phyloP scores from a whole-genome alignment of 768 basidiomycete genomes.

The Lactarius hatsudake region DNA sequence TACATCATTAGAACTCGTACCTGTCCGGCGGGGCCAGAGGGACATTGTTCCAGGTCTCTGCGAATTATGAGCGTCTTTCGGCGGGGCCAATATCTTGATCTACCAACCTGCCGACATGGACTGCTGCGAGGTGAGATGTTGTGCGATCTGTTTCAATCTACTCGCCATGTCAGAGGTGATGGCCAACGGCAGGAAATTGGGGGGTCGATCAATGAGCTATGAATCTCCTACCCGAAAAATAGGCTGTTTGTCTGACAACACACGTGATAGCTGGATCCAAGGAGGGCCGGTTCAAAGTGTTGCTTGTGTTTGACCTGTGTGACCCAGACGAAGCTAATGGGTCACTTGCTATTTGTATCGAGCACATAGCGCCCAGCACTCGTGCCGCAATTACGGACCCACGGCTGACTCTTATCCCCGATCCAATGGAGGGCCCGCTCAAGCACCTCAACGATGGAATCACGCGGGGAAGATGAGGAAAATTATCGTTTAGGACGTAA shows the following conservation, averaged over 20 bases:
- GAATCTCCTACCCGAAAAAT: neutral
- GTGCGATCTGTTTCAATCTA: constrained; percentile 59
- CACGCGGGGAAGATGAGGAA: constrained; percentile 3
- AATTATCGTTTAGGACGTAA: neutral
- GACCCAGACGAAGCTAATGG: neutral
- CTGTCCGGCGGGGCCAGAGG: constrained; percentile 85
- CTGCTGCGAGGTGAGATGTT: constrained; percentile 43
- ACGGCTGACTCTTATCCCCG: neutral
- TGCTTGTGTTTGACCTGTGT: neutral
- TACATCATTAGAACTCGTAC: constrained; percentile 39
- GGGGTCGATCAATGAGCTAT: neutral
- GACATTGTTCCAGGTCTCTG: constrained; percentile 74
- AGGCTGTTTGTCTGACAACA: neutral
- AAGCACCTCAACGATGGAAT: neutral
- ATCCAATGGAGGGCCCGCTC: neutral
- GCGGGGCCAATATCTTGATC: constrained; percentile 4
- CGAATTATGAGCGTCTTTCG: constrained; percentile 7
- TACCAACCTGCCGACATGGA: constrained; percentile 46
- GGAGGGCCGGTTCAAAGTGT: neutral
- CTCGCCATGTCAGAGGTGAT: constrained; percentile 42
- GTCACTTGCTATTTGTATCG: constrained; percentile 7
- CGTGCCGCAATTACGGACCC: too few species aligned
- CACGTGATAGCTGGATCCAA: constrained; percentile 13
- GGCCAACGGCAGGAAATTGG: neutral
- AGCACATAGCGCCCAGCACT: neutral